These are phyloP conservation scores for Drosera spatulata DNA, from an alignment of 179 eudicot genomes.

Conservation along the genomic window DNA sequence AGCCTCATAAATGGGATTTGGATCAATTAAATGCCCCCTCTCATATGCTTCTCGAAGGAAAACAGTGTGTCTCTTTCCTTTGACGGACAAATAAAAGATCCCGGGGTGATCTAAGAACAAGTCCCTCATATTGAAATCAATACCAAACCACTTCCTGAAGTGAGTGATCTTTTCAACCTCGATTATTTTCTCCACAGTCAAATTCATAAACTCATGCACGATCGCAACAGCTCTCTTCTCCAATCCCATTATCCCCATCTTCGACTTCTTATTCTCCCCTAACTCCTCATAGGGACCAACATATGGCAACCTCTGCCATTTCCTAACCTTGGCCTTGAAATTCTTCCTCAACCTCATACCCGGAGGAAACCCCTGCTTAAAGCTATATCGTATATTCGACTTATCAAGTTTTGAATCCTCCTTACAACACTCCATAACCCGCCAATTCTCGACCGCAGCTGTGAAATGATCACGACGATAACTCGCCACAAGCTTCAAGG, in stretches of 20 bases:
- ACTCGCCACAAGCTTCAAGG: slow-evolving; percentile 33
- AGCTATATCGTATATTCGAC: slow-evolving; percentile 50
- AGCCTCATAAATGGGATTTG: slow-evolving; percentile 64
- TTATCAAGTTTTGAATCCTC: slow-evolving; percentile 49
- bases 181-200: slow-evolving; percentile 88
- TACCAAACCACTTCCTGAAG: slow-evolving; percentile 81
- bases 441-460: slow-evolving; percentile 70
- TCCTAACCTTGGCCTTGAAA: slow-evolving; percentile 61
- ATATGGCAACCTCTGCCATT: slow-evolving; percentile 72
- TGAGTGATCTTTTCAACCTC: slow-evolving; percentile 98
- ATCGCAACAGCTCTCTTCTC: slow-evolving; percentile 88
- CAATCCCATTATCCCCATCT: slow-evolving; percentile 34
- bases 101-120: slow-evolving; percentile 93
- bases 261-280: slow-evolving; percentile 32
- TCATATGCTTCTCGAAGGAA: slow-evolving; percentile 85
- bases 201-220: slow-evolving; percentile 80
- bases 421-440: slow-evolving; percentile 60
- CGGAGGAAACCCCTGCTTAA: slow-evolving; percentile 81
- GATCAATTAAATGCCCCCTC: slow-evolving; percentile 61
- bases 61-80: slow-evolving; percentile 79
- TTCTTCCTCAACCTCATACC: slow-evolving; percentile 68
- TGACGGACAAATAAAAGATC: slow-evolving; percentile 78
- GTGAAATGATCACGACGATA: slow-evolving; percentile 26
- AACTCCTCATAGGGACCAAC: slow-evolving; percentile 62
- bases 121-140: slow-evolving; percentile 81